phyloP scores from a whole-genome alignment of 2,329 filamentous ascomycete species.

The Ambrosiella beaveri region DNA sequence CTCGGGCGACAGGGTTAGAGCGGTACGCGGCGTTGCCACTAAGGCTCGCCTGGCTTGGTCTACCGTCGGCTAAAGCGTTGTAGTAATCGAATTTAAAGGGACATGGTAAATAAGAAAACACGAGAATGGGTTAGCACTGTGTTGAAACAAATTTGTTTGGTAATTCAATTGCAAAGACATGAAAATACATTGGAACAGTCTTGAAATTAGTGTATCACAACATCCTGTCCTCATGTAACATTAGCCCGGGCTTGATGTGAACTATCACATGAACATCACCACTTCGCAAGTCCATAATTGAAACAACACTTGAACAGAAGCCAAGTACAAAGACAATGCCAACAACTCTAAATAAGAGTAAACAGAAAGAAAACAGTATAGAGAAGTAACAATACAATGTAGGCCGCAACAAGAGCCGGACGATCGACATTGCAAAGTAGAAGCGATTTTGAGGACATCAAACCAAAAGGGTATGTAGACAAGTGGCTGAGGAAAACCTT shows the following conservation, averaged over 20 bases:
- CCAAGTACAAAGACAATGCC: neutral
- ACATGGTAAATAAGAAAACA: neutral
- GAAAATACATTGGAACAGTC: too few species aligned
- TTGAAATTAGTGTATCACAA: too few species aligned
- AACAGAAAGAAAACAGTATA: constrained; percentile 15
- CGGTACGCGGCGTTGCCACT: constrained; percentile 33
- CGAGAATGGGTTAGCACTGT: neutral
- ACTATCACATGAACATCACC: neutral
- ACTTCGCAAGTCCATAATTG: neutral
- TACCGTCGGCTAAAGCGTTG: neutral
- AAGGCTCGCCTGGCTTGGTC: constrained; percentile 33
- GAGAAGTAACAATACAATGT: constrained; percentile 8
- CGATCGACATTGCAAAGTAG: neutral
- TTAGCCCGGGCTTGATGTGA: neutral
- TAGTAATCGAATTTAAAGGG: neutral
- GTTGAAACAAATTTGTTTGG: too few species aligned
- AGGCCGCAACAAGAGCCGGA: neutral
- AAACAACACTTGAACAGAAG: neutral
- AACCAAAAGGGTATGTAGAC: too few species aligned
- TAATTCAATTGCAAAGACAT: too few species aligned
- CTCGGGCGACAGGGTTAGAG: constrained; percentile 36
- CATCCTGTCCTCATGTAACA: neutral
- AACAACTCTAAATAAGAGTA: constrained; percentile 15
- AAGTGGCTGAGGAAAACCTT: too few species aligned
- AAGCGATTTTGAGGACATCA: too few species aligned